Conservation (phyloP, 2,329 filamentous ascomycete genomes). For the Daldinia sp. region DNA sequence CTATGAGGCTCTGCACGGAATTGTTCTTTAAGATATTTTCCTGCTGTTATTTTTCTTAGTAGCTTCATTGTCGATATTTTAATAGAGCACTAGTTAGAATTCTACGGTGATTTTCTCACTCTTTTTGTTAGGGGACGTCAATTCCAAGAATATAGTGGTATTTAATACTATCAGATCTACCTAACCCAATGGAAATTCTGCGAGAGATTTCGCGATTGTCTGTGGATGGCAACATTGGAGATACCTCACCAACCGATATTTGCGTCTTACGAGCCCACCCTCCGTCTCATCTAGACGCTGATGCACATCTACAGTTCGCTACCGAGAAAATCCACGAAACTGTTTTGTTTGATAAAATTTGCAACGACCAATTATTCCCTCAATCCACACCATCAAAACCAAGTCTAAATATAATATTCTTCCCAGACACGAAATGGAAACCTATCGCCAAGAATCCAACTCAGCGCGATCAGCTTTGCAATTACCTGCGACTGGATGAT, state of each 20-base stretch:
- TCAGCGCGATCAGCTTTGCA: neutral
- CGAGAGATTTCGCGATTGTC: constrained; percentile 4
- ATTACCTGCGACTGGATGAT: constrained; percentile 17
- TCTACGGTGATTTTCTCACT: neutral
- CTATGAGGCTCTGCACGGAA: constrained; percentile 1
- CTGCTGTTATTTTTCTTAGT: neutral
- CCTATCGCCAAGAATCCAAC: neutral
- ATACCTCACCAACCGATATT: neutral
- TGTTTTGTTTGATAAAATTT: constrained; percentile 2
- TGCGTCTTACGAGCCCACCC: neutral
- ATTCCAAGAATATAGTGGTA: neutral
- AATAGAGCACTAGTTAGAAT: neutral
- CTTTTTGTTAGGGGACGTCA: neutral
- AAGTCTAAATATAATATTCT: constrained; percentile 11
- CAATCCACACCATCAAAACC: neutral
- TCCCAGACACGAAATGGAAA: constrained; percentile 1
- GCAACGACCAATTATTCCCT: neutral
- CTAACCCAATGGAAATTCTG: neutral
- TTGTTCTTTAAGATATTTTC: neutral
- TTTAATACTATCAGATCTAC: neutral
- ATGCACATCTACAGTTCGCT: neutral
- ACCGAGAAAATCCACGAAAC: neutral
- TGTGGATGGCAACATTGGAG: neutral
- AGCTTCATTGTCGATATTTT: neutral
- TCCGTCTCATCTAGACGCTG: neutral